Evolutionary conservation across 768 basidiomycete genomes (phyloP).

Genomic region (Podaxis sp.): DNA sequence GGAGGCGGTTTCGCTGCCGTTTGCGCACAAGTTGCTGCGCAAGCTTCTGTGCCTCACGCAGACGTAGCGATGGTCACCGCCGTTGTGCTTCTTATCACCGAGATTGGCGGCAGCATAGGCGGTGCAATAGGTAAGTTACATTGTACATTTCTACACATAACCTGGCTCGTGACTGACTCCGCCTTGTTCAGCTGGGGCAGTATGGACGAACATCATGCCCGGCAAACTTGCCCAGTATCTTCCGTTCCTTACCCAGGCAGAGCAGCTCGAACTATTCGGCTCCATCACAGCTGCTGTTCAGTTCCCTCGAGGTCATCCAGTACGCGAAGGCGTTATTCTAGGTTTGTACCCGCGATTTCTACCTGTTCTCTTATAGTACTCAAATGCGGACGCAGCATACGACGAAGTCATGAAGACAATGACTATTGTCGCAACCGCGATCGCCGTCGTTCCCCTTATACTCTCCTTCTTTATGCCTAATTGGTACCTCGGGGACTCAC

Average conservation of each 20-base stretch:
- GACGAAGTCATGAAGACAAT: conserved; percentile 58
- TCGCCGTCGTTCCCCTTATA: conserved; percentile 58
- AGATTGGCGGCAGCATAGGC: conserved; percentile 68
- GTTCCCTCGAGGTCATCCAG: conserved; percentile 51
- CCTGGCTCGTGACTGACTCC: neutral
- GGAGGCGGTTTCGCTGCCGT: conserved; percentile 72
- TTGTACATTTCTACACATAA: neutral
- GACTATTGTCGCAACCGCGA: conserved; percentile 49
- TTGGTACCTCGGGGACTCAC: conserved; percentile 66
- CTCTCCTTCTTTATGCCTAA: conserved; percentile 62
- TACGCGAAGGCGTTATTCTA: conserved; percentile 63
- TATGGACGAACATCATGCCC: conserved; percentile 72
- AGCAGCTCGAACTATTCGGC: conserved; percentile 50
- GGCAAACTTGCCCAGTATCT: conserved; percentile 53
- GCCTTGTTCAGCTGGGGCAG: conserved; percentile 54
- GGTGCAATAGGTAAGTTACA: conserved; percentile 51
- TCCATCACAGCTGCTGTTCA: conserved; percentile 52
- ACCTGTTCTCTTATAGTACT: neutral
- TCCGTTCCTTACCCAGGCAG: conserved; percentile 42
- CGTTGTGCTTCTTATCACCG: conserved; percentile 64
- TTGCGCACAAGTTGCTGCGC: conserved; percentile 57
- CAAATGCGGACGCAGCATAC: conserved; percentile 36
- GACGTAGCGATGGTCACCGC: conserved; percentile 72
- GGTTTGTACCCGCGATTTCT: conserved; percentile 32
- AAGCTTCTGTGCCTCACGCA: conserved; percentile 61